Conservation (phyloP, 768 basidiomycete genomes). For the Leccinum broughii region DNA sequence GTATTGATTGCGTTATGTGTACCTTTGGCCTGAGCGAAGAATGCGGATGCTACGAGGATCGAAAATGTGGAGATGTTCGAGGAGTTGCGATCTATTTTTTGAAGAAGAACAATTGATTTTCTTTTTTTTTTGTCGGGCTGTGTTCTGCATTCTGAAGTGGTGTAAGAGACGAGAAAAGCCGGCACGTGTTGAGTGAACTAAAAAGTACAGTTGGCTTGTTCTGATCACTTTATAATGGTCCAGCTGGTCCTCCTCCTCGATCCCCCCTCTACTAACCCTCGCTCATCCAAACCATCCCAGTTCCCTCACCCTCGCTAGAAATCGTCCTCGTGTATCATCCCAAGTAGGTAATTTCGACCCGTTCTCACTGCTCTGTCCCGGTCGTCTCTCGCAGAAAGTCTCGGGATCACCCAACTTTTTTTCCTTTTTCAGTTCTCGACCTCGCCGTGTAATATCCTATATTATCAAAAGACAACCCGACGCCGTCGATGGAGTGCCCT, state of each 20-base stretch:
- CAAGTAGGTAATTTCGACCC: constrained; percentile 1
- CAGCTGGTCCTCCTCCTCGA: constrained; percentile 5
- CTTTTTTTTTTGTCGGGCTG: not conserved
- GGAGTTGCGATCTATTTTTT: not conserved
- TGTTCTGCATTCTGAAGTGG: not conserved
- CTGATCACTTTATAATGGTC: constrained; percentile 32
- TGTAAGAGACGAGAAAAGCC: not conserved
- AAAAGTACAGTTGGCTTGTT: constrained; percentile 29
- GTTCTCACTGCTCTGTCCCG: not conserved
- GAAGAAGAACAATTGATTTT: not conserved
- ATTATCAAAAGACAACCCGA: constrained; percentile 2
- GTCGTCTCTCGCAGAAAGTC: not conserved
- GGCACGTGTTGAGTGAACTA: constrained; percentile 28
- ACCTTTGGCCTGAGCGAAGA: constrained; percentile 4
- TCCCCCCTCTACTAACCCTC: not conserved
- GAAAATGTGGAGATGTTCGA: not conserved
- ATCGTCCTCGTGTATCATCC: not conserved
- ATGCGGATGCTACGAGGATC: constrained; percentile 1
- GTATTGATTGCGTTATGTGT: not conserved
- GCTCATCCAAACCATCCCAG: not conserved
- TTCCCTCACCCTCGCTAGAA: not conserved
- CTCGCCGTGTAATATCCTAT: constrained; percentile 1
- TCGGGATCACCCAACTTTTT: not conserved
- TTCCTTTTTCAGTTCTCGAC: not conserved
- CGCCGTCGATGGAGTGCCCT: constrained; percentile 50